Conservation (phyloP, 805 yeast genomes). For the Sporopachydermia quercuum region DNA sequence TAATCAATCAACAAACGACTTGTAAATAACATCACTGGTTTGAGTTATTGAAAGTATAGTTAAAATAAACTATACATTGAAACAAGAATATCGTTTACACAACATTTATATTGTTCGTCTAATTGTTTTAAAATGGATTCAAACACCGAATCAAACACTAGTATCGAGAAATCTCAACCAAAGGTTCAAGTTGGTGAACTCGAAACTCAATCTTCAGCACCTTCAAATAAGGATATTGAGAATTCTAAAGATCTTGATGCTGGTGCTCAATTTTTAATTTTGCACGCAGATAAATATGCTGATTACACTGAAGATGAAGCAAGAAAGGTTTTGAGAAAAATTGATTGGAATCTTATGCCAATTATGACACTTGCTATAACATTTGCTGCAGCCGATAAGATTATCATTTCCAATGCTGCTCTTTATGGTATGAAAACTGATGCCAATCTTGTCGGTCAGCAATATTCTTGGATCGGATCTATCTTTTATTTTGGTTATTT, state of each 20-base stretch:
- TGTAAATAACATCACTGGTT: too few species aligned
- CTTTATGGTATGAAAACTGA: constrained; percentile 23
- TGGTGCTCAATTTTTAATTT: background rate
- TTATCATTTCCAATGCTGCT: constrained; percentile 20
- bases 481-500: constrained; percentile 33
- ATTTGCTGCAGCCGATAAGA: constrained; percentile 13
- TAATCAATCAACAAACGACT: too few species aligned
- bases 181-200: background rate
- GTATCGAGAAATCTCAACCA: background rate
- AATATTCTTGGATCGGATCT: constrained; percentile 30
- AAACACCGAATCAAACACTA: too few species aligned
- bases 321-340: constrained; percentile 10
- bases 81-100: too few species aligned
- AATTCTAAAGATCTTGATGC: background rate
- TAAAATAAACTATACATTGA: too few species aligned
- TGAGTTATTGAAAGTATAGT: too few species aligned
- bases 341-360: constrained; percentile 12
- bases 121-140: too few species aligned
- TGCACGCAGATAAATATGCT: background rate
- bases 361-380: constrained; percentile 11
- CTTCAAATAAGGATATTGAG: background rate
- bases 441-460: constrained; percentile 21
- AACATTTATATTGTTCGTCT: too few species aligned
- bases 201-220: background rate
- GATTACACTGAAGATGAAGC: constrained; percentile 10